phyloP scores from a whole-genome alignment of 148 eudicot genomes.

The Rhododendron simsii region DNA sequence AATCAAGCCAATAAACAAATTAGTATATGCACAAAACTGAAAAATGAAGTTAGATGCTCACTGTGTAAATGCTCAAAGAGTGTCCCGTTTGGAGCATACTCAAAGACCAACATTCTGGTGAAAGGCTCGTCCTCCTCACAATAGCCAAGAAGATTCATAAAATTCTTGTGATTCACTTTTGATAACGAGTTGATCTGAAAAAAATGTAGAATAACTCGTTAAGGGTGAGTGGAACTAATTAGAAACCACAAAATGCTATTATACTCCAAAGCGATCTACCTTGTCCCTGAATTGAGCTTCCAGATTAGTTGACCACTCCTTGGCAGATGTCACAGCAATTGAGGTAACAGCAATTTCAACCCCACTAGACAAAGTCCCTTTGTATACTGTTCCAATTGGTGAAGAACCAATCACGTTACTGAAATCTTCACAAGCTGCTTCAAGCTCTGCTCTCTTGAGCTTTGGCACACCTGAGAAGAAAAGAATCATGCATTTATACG shows the following conservation, averaged over 20 bases:
- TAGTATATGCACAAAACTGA: background rate
- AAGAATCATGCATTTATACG: slow-evolving; percentile 12
- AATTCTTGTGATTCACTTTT: slow-evolving; percentile 87
- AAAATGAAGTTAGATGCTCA: slow-evolving; percentile 25
- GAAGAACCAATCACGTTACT: slow-evolving; percentile 76
- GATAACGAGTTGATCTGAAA: slow-evolving; percentile 70
- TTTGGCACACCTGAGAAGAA: slow-evolving; percentile 66
- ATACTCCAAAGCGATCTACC: slow-evolving; percentile 29
- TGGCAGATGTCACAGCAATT: slow-evolving; percentile 46
- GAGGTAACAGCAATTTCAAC: slow-evolving; percentile 84
- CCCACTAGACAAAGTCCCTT: slow-evolving; percentile 88
- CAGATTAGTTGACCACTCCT: slow-evolving; percentile 54
- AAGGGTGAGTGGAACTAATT: slow-evolving; percentile 1
- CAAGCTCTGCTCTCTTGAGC: slow-evolving; percentile 73
- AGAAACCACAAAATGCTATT: background rate
- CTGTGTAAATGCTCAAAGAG: slow-evolving; percentile 94
- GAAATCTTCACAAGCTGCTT: slow-evolving; percentile 83
- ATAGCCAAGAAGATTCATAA: slow-evolving; percentile 73
- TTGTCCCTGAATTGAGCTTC: slow-evolving; percentile 72
- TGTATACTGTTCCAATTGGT: slow-evolving; percentile 62
- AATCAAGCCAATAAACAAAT: background rate
- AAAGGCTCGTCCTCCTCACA: slow-evolving; percentile 83
- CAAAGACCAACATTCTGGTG: slow-evolving; percentile 85
- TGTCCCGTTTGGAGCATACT: slow-evolving; percentile 93
- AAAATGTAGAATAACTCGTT: background rate